Evolutionary conservation across 148 eudicot genomes (phyloP).

Genomic region (Chenopodium suecicum): DNA sequence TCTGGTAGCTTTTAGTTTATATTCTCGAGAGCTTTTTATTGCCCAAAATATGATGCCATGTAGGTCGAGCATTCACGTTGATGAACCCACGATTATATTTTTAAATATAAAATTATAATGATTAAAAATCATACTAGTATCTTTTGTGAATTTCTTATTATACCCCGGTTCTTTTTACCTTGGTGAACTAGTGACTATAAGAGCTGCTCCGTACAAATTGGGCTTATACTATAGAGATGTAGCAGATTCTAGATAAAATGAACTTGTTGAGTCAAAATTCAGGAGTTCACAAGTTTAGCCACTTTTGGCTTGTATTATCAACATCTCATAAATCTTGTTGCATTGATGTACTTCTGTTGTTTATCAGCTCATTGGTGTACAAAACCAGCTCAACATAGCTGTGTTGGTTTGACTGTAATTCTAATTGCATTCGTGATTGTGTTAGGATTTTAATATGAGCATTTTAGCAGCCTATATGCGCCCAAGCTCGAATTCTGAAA

Average conservation of each 20-base stretch:
- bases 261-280: no score
- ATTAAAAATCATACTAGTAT: no score
- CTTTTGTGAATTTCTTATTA: no score
- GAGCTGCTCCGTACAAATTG: neutral
- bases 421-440: constrained; percentile 2
- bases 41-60: no score
- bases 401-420: neutral
- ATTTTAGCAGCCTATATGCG: constrained; percentile 56
- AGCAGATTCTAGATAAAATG: neutral
- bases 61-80: no score
- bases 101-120: no score
- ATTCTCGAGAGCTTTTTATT: no score
- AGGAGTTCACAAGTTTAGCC: neutral
- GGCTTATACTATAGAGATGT: neutral
- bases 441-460: constrained; percentile 67
- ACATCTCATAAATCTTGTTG: neutral
- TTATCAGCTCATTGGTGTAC: neutral
- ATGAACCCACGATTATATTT: no score
- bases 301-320: no score
- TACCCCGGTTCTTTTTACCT: no score
- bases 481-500: constrained; percentile 59
- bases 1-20: no score
- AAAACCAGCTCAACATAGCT: neutral
- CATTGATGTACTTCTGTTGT: neutral
- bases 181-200: neutral